Base-by-base conservation (phyloP, 345 rosid species). In the Populus pruinosa region DNA sequence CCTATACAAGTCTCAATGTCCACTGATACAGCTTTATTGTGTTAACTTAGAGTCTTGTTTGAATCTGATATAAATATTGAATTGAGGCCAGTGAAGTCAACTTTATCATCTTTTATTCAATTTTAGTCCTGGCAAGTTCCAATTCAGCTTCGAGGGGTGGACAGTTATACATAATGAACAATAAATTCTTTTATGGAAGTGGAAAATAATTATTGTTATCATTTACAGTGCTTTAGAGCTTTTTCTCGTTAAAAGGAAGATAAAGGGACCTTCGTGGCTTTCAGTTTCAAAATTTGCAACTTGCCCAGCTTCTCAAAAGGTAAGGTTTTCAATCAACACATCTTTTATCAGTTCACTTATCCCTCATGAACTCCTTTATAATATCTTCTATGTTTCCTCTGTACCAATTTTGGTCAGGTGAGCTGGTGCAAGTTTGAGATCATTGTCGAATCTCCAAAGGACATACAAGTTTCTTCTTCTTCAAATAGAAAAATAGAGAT, bases 351-450 rank as follows among this genome's bases (percentile, higher is more conserved):
- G 71, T 80, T 74, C 65, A 65, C 2, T 82, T 31, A 74, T 44
- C 69, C 35, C 72, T 39, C 9, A 70, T 71, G 50, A 53, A 61
- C 47, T 78, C 67, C 67, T 68, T 67, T 74, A 7, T 56, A 50
- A 55, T 69, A 35, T 71, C 67, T 72, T 61, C 25, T 39, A 35
- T 50, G 53, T 78, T 82, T 81, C 70, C 59, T 36, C 73, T 81
- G 49, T 78, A 69, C 79, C 75, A 77, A 73, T 76, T 72, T 77
- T 84, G 72, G 13, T 73, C 86, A 93, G 99, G 93, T 93, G 79
- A 96, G 99, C 87, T 93, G 97, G 99, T 96, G 99, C 91, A 93
- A 89, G 85, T 92, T 89, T 88, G 99, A 96, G 87, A 79, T 96
- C 61, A 81, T 73, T 80, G 86, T 91, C 77, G 92, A 89, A 74